These are phyloP conservation scores for Exophiala aquamarina DNA, from an alignment of 2,329 filamentous ascomycete species.

Conservation along the genomic window DNA sequence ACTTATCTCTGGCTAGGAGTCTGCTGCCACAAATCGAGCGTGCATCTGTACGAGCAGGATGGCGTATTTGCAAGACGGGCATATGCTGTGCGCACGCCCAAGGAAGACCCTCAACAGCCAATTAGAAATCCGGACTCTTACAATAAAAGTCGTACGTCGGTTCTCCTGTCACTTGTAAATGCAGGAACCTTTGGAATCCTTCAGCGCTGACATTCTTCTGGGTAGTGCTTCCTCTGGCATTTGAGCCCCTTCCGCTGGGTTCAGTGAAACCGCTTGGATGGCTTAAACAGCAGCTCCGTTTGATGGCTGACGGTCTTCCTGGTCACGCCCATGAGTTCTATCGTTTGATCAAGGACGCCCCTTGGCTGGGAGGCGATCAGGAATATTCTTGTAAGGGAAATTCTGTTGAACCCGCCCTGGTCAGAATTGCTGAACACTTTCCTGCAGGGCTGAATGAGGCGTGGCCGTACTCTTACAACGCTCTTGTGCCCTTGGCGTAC, in stretches of 20 bases:
- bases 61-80: not conserved
- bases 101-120: constrained; percentile 14
- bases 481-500: constrained; percentile 57
- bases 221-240: constrained; percentile 38
- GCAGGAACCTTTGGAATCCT: no score
- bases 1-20: not conserved
- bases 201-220: not conserved
- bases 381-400: constrained; percentile 50
- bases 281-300: constrained; percentile 50
- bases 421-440: not conserved
- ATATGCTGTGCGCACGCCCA: constrained; percentile 12
- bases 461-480: constrained; percentile 61
- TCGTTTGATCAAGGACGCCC: constrained; percentile 51
- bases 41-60: constrained; percentile 1
- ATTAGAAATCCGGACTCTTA: constrained; percentile 11
- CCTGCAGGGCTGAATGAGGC: constrained; percentile 49
- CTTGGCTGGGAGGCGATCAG: constrained; percentile 52
- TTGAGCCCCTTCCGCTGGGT: constrained; percentile 49
- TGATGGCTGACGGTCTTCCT: constrained; percentile 52
- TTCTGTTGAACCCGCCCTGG: not conserved
- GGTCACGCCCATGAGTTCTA: constrained; percentile 59
- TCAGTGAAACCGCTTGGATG: constrained; percentile 53
- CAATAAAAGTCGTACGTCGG: constrained; percentile 17
- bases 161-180: no score
- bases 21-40: constrained; percentile 8